A percentile compares a stretch with the other conserved stretches of the same genome.
Evolutionary conservation across 176 grass and related monocot species (phyloP).

Genomic region (Zoysia japonica): DNA sequence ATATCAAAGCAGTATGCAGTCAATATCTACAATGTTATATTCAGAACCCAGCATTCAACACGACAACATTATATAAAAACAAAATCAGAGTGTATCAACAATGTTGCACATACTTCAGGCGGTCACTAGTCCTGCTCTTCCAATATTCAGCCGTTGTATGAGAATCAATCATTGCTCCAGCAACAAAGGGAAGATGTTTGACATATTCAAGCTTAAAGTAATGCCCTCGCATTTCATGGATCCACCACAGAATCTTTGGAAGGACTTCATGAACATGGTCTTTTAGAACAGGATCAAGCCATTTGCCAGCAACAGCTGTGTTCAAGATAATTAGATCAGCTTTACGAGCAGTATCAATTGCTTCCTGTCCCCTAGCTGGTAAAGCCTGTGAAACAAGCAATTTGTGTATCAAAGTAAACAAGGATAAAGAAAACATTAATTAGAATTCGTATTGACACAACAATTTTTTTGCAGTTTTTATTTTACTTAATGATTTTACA

Average conservation of each 20-base stretch:
- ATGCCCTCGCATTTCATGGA: constrained; percentile 99
- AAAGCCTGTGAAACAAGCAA: constrained; percentile 53
- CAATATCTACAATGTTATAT: constrained; percentile 15
- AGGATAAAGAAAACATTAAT: constrained; percentile 14
- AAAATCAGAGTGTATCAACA: constrained; percentile 11
- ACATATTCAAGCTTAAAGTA: constrained; percentile 95
- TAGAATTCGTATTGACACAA: background rate
- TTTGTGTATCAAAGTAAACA: constrained; percentile 17
- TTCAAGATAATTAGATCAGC: constrained; percentile 91
- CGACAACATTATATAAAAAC: constrained; percentile 1
- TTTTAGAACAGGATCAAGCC: constrained; percentile 91
- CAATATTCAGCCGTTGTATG: constrained; percentile 82
- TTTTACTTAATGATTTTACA: constrained; percentile 9
- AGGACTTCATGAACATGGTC: constrained; percentile 72
- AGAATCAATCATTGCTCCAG: constrained; percentile 95
- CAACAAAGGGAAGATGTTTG: constrained; percentile 88
- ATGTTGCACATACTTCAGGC: constrained; percentile 75
- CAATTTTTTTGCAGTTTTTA: constrained; percentile 3
- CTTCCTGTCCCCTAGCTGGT: constrained; percentile 72
- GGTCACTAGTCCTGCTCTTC: constrained; percentile 83
- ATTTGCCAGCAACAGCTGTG: constrained; percentile 93
- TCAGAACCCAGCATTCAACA: constrained; percentile 29
- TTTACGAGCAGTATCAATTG: constrained; percentile 68
- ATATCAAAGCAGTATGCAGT: constrained; percentile 7
- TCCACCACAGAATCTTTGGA: constrained; percentile 97